Evolutionary conservation across 2,329 filamentous ascomycete genomes (phyloP), one percentile per base, ranked within the genome.

Genomic region (Colletotrichum sp.): DNA sequence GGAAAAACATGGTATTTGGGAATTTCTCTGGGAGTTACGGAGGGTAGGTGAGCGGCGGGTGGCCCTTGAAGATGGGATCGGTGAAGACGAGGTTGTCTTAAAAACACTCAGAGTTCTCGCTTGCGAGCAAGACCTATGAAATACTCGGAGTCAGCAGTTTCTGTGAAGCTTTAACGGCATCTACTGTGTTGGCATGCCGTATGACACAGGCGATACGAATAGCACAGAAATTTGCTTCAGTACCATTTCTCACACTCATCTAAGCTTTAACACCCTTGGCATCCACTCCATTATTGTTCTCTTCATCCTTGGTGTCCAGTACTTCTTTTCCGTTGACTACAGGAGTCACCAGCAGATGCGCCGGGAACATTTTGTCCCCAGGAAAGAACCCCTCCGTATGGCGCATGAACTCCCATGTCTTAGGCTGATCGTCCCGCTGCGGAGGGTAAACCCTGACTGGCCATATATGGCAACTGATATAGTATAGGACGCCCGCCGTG

Each of bases 1-100:
- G 1, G 32, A 1, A 0, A 0, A 32, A 13, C 0, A 32, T 32
- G 1, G 32, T 1, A 1, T 39, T 39, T 18, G 36, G 36, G 15
- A 0, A 39, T 39, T 36, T 18, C 36, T 39, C 36, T 1, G 0
- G 7, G 36, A 9, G 0, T 39, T 39, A 13, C 0, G 3, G 15
- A 39, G 15, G 36, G 4, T 39, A 8, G 36, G 36, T 8, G 0
- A 39, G 36, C 36, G 36, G 15, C 36, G 36, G 36, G 15, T 16
- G 34, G 4, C 36, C 36, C 15, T 39, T 39, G 0, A 39, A 0
- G 36, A 39, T 0, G 36, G 36, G 7, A 39, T 39, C 36, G 36
- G 15, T 39, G 36, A 39, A 39, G 36, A 18, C 36, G 15, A 39
- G 36, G 36, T 18, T 39, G 15, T 16, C 15, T 18, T 39, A 39